A percentile compares a stretch with the other conserved stretches of the same genome.
These are phyloP conservation scores for Eutreptiella sp. DNA, from an alignment of 208 protist genomes.

Conservation along the genomic window DNA sequence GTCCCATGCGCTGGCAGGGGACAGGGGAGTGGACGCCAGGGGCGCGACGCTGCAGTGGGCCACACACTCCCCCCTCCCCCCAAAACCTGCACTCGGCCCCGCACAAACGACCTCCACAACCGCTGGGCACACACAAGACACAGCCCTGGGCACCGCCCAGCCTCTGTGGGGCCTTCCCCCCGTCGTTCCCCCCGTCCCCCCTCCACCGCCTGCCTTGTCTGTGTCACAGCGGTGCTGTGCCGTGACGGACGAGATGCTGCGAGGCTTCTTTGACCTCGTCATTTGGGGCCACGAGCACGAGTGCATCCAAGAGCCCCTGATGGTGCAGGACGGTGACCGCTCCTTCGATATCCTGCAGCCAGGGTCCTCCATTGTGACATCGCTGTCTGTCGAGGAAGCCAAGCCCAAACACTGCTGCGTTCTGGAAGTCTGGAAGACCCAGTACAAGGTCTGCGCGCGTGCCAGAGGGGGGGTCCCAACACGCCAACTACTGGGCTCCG, in stretches of 20 bases:
- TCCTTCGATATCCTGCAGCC: slow-evolving; percentile 92
- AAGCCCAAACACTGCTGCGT: slow-evolving; percentile 86
- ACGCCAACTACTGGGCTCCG: no score
- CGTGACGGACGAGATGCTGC: slow-evolving; percentile 84
- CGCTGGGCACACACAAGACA: no score
- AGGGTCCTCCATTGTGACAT: slow-evolving; percentile 90
- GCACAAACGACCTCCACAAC: no score
- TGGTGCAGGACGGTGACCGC: slow-evolving; percentile 62
- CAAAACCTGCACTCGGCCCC: no score
- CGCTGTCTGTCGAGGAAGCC: slow-evolving; percentile 81
- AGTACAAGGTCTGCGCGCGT: no score
- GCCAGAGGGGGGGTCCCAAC: background rate
- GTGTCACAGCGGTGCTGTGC: slow-evolving; percentile 53
- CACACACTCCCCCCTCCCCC: no score
- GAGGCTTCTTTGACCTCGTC: slow-evolving; percentile 85
- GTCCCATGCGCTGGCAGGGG: no score
- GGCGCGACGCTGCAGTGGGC: no score
- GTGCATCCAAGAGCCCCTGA: no score
- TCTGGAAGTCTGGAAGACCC: slow-evolving; percentile 64
- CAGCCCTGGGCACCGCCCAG: background rate
- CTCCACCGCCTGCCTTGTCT: background rate
- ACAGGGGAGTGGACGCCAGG: no score
- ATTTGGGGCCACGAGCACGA: slow-evolving; percentile 99
- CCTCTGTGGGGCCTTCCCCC: background rate
- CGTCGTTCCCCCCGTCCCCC: background rate